Percentiles rank a stretch among this genome's conserved stretches.
These are phyloP conservation scores for Sextonia rubra DNA, from an alignment of 164 flowering plant species.

Conservation along the genomic window DNA sequence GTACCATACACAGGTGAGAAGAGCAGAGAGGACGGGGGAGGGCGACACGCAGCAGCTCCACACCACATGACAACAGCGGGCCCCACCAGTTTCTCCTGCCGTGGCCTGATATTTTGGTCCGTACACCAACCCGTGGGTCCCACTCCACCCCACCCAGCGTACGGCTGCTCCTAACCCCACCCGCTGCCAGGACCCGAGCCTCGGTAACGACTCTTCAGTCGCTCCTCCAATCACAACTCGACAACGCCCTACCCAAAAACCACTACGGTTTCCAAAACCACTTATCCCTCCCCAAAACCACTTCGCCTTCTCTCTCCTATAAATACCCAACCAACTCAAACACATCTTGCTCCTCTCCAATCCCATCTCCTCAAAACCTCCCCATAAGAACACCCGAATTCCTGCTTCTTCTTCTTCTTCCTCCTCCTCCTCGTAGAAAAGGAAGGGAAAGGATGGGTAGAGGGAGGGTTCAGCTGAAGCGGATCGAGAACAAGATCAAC, in stretches of 20 bases:
- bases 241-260: neutral
- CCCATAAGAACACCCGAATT: too few species aligned
- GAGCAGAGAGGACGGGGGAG: too few species aligned
- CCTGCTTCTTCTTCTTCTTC: neutral
- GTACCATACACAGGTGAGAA: too few species aligned
- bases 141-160: neutral
- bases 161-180: too few species aligned
- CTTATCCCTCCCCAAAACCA: neutral
- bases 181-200: too few species aligned
- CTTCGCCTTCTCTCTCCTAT: neutral
- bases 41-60: too few species aligned
- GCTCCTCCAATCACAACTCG: neutral
- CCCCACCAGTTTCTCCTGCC: too few species aligned
- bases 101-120: too few species aligned
- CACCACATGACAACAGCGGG: too few species aligned
- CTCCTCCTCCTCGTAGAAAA: neutral
- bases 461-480: constrained; percentile 25
- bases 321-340: neutral
- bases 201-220: neutral
- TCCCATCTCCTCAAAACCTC: neutral
- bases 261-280: neutral
- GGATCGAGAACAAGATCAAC: constrained; percentile 29
- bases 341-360: neutral
- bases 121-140: too few species aligned
- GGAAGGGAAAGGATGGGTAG: constrained; percentile 12